Evolutionary conservation across 78 protist species (phyloP), one percentile per base, ranked within the genome.

Genomic region (Chrysochromulina tobinii): DNA sequence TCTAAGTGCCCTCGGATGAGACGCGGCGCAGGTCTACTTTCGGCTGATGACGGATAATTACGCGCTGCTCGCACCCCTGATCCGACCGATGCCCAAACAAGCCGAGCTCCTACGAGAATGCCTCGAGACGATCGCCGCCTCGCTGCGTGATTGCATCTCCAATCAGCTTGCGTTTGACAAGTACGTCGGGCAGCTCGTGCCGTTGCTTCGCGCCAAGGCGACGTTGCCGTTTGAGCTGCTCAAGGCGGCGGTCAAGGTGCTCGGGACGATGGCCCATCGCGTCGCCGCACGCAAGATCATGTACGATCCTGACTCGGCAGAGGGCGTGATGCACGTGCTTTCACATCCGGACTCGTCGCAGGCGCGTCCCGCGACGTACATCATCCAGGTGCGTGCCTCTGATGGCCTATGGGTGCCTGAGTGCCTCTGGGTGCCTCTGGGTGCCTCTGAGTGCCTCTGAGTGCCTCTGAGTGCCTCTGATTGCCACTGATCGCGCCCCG

Each of bases 241-340:
- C 72, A 66, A 66, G 72, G 72, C 72, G 3, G 72, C 72, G 25
- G 83, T 50, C 11, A 11, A 18, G 58, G 57, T 75, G 58, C 58
- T 75, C 25, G 83, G 83, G 8, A 2, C 83, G 27, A 75, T 75
- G 83, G 83, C 27, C 23, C 15, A 12, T 21, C 83, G 83, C 25
- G 83, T n/a, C 27, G 8, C 83, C 15, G 83, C 83, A 57, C 83
- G 83, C 27, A 11, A n/a, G 25, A n/a, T 75, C 3, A 75, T 75
- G 83, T n/a, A 75, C 25, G 83, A 75, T 23, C 83, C 83, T 12
- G 83, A 38, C 57, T 18, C 83, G 58, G 83, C 83, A 12, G 83
- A 75, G 58, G 83, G 83, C 57, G 20, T 75, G 27, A 75, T 75
- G 83, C 23, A 75, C 83, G 83, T 75, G 83, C 83, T 75, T n/a